phyloP scores from a whole-genome alignment of 2,329 filamentous ascomycete species.

The Penicillium sp. region DNA sequence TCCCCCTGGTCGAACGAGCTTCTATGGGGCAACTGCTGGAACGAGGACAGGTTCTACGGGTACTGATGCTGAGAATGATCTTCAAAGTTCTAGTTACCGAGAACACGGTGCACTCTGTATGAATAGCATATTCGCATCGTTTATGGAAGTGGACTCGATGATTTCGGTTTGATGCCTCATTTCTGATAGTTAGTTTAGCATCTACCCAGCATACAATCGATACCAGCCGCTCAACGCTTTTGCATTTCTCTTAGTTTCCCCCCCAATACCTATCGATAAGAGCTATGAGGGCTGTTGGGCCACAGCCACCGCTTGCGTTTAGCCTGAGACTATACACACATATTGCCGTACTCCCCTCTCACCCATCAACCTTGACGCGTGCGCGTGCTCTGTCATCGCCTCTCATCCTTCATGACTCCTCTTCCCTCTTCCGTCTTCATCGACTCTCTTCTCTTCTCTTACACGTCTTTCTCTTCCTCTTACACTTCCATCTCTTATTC shows the following conservation, averaged over 20 bases:
- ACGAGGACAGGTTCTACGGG: not conserved
- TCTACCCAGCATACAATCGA: not conserved
- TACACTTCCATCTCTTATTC: too few species aligned
- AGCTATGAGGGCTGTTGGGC: too few species aligned
- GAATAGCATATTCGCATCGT: not conserved
- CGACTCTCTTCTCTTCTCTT: too few species aligned
- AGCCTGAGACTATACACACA: too few species aligned
- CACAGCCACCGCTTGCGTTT: too few species aligned
- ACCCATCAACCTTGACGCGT: too few species aligned
- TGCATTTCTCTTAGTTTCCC: not conserved
- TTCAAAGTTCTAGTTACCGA: not conserved
- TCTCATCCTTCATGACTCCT: too few species aligned
- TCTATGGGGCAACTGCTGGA: not conserved
- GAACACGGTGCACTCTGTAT: not conserved
- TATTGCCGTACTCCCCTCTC: too few species aligned
- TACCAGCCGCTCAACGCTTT: not conserved
- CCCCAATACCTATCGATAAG: too few species aligned
- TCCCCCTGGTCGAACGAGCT: not conserved
- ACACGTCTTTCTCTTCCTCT: too few species aligned
- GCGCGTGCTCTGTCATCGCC: too few species aligned
- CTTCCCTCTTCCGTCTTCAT: too few species aligned
- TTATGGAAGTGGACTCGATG: not conserved
- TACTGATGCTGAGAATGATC: not conserved
- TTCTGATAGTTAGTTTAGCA: not conserved
- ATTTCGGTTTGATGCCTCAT: not conserved